phyloP scores from a whole-genome alignment of 140 eudicot species.

The Flaveria floridana region DNA sequence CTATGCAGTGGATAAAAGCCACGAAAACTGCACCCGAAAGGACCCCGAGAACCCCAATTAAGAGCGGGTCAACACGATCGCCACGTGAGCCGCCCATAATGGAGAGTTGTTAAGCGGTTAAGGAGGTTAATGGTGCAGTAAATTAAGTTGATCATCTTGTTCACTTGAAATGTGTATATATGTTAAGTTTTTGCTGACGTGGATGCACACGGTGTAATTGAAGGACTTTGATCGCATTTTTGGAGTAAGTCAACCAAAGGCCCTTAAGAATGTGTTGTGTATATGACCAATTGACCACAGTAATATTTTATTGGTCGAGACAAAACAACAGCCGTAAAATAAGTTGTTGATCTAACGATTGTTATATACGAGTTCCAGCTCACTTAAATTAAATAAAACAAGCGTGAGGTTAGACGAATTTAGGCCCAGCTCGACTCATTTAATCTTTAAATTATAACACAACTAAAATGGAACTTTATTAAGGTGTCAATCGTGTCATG shows the following conservation, averaged over 20 bases:
- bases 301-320: constrained; percentile 9
- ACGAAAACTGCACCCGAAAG: constrained; percentile 50
- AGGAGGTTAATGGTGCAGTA: not conserved
- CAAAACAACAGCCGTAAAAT: constrained; percentile 32
- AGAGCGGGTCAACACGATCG: constrained; percentile 40
- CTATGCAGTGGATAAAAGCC: constrained; percentile 50
- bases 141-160: not conserved
- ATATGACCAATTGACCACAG: not conserved
- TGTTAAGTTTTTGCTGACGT: constrained; percentile 24
- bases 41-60: constrained; percentile 61
- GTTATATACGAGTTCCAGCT: not conserved
- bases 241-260: constrained; percentile 32
- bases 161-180: constrained; percentile 24
- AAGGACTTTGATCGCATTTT: constrained; percentile 33
- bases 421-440: too few relatives aligned
- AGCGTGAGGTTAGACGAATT: too few relatives aligned
- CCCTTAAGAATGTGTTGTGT: not conserved
- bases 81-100: constrained; percentile 27
- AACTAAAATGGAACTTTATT: too few relatives aligned
- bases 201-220: constrained; percentile 39
- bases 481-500: too few relatives aligned
- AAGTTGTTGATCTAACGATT: constrained; percentile 4
- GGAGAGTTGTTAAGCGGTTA: not conserved
- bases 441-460: too few relatives aligned
- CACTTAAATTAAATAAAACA: too few relatives aligned